These are phyloP conservation scores for Juglanconis sp. DNA, from an alignment of 2,329 filamentous ascomycete genomes.

Conservation along the genomic window DNA sequence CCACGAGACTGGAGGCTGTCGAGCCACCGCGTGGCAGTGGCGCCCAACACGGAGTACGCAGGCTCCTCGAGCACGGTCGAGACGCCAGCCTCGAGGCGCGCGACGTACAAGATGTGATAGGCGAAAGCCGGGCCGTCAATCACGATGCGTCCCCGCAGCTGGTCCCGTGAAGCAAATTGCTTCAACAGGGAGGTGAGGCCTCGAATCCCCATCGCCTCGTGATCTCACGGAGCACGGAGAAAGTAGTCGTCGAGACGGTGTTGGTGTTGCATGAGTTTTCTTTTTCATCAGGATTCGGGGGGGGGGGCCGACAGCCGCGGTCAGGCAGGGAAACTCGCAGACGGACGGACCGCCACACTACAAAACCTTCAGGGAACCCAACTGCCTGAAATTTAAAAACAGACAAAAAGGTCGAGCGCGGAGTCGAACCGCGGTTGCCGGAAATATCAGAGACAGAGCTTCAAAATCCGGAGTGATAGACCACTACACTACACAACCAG, in stretches of 20 bases:
- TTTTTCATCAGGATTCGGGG: no score
- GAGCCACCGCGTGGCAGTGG: slow-evolving; percentile 21
- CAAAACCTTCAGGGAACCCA: neutral
- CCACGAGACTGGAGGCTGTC: slow-evolving; percentile 18
- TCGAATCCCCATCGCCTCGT: slow-evolving; percentile 25
- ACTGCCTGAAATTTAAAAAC: neutral
- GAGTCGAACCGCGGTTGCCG: neutral
- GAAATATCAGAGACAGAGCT: neutral
- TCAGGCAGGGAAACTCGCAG: neutral
- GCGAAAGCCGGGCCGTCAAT: slow-evolving; percentile 27
- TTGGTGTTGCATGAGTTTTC: no score
- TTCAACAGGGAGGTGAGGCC: slow-evolving; percentile 21
- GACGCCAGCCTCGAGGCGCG: slow-evolving; percentile 1
- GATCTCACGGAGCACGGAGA: neutral
- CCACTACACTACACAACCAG: slow-evolving; percentile 4
- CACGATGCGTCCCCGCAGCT: slow-evolving; percentile 19
- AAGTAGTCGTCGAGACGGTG: neutral
- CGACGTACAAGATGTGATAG: slow-evolving; percentile 23
- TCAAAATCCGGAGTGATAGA: slow-evolving; percentile 7
- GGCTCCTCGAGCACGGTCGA: slow-evolving; percentile 22
- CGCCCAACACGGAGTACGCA: slow-evolving; percentile 20
- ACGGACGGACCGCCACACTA: neutral
- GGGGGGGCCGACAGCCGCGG: no score
- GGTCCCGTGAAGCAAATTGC: slow-evolving; percentile 21
- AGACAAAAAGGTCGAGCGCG: neutral